Conservation (phyloP, 805 yeast genomes). For the Myxozyma udenii region DNA sequence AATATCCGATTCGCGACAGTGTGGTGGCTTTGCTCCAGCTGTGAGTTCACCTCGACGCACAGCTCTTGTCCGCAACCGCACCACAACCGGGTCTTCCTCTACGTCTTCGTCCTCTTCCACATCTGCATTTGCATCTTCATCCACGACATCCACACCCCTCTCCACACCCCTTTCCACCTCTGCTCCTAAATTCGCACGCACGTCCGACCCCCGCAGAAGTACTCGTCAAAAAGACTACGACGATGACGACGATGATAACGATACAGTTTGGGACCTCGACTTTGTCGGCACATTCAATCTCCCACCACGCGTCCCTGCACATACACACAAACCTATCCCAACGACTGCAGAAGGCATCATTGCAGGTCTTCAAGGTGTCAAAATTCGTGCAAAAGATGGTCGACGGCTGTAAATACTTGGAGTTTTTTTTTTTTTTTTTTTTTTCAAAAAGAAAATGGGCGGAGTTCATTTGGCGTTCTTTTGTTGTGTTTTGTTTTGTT, state of each 20-base stretch:
- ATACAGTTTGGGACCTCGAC: slow-evolving; percentile 20
- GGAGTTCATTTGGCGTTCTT: too few relatives aligned
- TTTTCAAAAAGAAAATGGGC: too few relatives aligned
- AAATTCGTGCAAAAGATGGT: too few relatives aligned
- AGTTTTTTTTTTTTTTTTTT: too few relatives aligned
- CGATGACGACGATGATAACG: slow-evolving; percentile 6
- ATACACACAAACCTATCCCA: too few relatives aligned
- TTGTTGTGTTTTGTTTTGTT: too few relatives aligned
- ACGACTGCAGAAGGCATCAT: too few relatives aligned
- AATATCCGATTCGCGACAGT: too few relatives aligned
- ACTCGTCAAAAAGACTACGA: slow-evolving; percentile 2
- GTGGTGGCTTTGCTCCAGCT: neutral
- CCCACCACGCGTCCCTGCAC: too few relatives aligned
- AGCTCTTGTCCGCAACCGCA: neutral
- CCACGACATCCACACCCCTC: slow-evolving; percentile 5
- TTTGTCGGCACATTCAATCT: slow-evolving; percentile 4
- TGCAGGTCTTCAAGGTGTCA: too few relatives aligned
- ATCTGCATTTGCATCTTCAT: slow-evolving; percentile 1
- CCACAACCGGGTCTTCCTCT: neutral
- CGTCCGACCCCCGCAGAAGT: neutral
- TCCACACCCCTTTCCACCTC: neutral
- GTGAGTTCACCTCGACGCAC: neutral
- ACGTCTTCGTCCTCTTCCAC: slow-evolving; percentile 3
- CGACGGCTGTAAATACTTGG: too few relatives aligned
- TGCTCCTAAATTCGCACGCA: neutral